These are phyloP conservation scores for Vigna nakashimae DNA, from an alignment of 306 rosid genomes.

Conservation along the genomic window DNA sequence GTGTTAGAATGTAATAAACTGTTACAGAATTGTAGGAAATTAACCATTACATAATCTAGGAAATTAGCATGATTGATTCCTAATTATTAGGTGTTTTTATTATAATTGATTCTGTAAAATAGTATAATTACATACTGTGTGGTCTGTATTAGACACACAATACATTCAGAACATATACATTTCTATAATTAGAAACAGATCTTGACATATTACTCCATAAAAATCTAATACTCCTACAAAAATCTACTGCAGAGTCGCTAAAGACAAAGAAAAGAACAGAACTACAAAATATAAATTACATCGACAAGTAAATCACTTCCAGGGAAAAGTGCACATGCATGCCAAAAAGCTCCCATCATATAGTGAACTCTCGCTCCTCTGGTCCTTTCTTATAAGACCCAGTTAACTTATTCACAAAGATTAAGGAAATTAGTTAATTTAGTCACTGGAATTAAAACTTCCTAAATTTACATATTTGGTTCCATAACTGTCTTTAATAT, in stretches of 20 bases:
- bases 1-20: too few relatives aligned
- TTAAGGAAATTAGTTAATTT: not conserved
- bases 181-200: too few relatives aligned
- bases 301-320: not conserved
- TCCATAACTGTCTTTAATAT: not conserved
- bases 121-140: too few relatives aligned
- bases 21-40: too few relatives aligned
- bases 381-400: not conserved
- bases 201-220: not conserved
- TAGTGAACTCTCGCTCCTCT: not conserved
- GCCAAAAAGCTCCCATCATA: constrained; percentile 27
- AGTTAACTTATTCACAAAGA: not conserved
- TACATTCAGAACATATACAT: too few relatives aligned
- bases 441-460: not conserved
- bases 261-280: constrained; percentile 28
- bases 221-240: constrained; percentile 4
- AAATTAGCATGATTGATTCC: too few relatives aligned
- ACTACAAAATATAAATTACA: constrained; percentile 3
- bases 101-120: too few relatives aligned
- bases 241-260: not conserved
- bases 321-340: constrained; percentile 15
- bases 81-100: too few relatives aligned
- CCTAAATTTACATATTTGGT: not conserved
- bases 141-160: too few relatives aligned
- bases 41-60: too few relatives aligned